Evolutionary conservation across 176 grass and related monocot species (phyloP), one percentile per base, ranked within the genome.

Genomic region (Oryza nivara): DNA sequence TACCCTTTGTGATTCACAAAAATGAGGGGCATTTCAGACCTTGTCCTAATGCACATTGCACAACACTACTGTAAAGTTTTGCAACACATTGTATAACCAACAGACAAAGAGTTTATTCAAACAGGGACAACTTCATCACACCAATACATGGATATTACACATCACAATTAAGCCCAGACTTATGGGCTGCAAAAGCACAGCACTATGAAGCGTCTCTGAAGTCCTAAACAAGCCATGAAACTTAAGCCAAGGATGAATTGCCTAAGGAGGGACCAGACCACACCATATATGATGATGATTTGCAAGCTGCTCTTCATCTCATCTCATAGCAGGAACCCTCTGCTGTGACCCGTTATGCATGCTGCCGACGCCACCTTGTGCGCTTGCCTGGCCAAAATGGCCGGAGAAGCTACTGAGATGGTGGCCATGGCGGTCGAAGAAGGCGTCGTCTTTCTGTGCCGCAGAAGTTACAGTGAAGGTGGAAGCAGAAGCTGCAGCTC

Each of bases 181-280:
- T 75, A 67, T 45, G 75, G 75, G 75, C 74, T 84, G 49, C 61
- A 38, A 76, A 76, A 75, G 35, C 70, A 70, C 63, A 75, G 32
- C 49, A 67, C 11, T 47, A 65, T 40, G 65, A 66, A 20, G 69
- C 65, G 76, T 79, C 74, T 44, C 28, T 32, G 11, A 79, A 68
- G 25, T 69, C 75, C 73, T 73, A 86, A 60, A n/a, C 68, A 83
- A 79, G 28, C 25, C 64, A 80, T 10, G 44, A 83, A 70, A 66
- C 52, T 14, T 76, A 90, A 92, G 93, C 93, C 93, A 95, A 95
- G 88, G 86, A 90, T 90, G 90, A 95, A 74, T 95, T 95, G 93
- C 90, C 90, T 78, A 47, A 28, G 3, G 54, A 88, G 17, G 54
- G 54, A 65, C 25, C 44, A 35, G 67, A 89, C 60, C 85, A 78